Base-by-base conservation (phyloP, 179 eudicot genomes). In the Silene noctiflora region DNA sequence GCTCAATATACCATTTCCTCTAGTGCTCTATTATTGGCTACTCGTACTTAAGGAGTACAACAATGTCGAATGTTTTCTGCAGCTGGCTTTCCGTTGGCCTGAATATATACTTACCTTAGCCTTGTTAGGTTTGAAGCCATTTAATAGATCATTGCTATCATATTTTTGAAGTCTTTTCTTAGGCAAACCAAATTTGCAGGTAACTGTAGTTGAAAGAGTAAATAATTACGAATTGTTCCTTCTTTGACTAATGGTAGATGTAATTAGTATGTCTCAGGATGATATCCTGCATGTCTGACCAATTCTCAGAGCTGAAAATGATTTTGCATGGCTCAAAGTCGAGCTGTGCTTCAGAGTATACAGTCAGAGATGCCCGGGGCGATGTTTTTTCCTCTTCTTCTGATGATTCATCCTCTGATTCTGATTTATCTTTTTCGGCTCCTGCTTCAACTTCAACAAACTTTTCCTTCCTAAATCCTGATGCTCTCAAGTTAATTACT, bases 221-320 rank as follows among this genome's bases (percentile, higher is more conserved):
- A 66, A 68, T 78, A 74, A 66, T 65, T 64, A 66, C 51, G 61
- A 74, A 71, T 51, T 51, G 58, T 73, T 67, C 78, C 71, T 78
- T 83, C 77, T 82, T 83, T 84, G 87, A 84, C 93, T 94, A 83
- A 91, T 89, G 53, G 77, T 82, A 84, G 88, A 83, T 86, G 88
- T 89, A 88, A 84, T 87, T 89, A 87, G 95, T 86, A 90, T 95
- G 95, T 88, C 91, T 93, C 97, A 95, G 99, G 99, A 91, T 93
- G 97, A 85, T 89, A 78, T 83, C 84, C 84, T 83, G 91, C 90
- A 95, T 95, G 93, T 87, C 96, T 61, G 91, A 90, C 83, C 97
- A 93, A 86, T 87, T 95, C 77, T 93, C 92, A 72, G 97, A 93
- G 92, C 91, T 95, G 86, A 93, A 93, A 87, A 89, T 87, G 93